A percentile compares a stretch with the other conserved stretches of the same genome.
phyloP scores from a whole-genome alignment of 176 grass and related monocot genomes.

The Juncus effusus region DNA sequence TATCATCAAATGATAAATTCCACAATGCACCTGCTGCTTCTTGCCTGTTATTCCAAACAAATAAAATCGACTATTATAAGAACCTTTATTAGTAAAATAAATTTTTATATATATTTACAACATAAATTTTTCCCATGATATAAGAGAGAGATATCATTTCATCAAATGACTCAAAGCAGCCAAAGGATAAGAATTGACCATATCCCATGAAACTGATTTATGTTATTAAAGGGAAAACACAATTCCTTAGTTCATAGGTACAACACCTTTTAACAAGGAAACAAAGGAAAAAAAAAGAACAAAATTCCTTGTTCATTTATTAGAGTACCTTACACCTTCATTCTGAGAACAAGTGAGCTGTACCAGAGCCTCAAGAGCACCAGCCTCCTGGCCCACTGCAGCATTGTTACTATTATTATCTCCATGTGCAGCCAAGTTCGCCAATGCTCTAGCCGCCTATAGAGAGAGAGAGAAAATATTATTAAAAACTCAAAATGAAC shows the following conservation, averaged over 20 bases:
- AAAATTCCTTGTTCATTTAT: conserved; percentile 24
- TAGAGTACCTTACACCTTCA: conserved; percentile 91
- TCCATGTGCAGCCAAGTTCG: conserved; percentile 99
- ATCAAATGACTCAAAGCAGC: not conserved
- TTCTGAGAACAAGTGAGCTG: conserved; percentile 94
- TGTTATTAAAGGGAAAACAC: not conserved
- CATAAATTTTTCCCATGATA: not conserved
- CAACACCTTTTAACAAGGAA: not conserved
- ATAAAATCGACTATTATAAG: not conserved
- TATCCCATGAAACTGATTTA: too few species aligned
- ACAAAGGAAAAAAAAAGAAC: conserved; percentile 15
- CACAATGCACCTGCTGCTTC: conserved; percentile 99
- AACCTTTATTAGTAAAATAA: too few species aligned
- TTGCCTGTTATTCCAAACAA: conserved; percentile 57
- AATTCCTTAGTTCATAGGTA: not conserved
- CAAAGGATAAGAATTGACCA: too few species aligned
- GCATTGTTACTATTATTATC: conserved; percentile 97
- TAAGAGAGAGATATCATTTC: not conserved
- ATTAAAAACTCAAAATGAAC: conserved; percentile 12
- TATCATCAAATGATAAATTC: conserved; percentile 99
- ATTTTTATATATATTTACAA: conserved; percentile 26
- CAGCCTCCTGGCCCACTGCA: conserved; percentile 91
- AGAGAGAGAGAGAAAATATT: conserved; percentile 16
- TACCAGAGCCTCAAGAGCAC: conserved; percentile 91
- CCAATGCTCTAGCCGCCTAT: conserved; percentile 93